phyloP scores from a whole-genome alignment of 257 asterid species.

The Paulownia fortunei region DNA sequence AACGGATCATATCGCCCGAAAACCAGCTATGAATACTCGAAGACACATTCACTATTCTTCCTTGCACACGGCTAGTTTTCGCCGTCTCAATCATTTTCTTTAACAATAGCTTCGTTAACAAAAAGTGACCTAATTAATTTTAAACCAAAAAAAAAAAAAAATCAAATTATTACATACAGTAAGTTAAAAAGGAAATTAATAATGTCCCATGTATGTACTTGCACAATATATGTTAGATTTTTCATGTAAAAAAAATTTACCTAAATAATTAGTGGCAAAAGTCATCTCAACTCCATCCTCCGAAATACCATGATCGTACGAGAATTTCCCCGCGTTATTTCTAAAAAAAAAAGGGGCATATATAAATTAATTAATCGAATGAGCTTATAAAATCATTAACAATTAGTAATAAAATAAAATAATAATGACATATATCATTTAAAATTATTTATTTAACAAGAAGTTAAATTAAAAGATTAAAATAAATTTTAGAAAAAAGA shows the following conservation, averaged over 20 bases:
- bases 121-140: slow-evolving; percentile 69
- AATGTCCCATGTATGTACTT: background rate
- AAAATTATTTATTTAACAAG: background rate
- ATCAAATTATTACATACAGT: background rate
- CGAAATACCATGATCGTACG: slow-evolving; percentile 73
- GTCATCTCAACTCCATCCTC: slow-evolving; percentile 99
- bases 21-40: slow-evolving; percentile 93
- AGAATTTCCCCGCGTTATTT: slow-evolving; percentile 96
- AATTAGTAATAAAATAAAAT: background rate
- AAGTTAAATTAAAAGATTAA: too few relatives aligned
- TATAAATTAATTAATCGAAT: background rate
- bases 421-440: too few relatives aligned
- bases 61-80: slow-evolving; percentile 61
- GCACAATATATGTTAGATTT: background rate
- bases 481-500: background rate
- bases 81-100: slow-evolving; percentile 77
- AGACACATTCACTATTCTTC: slow-evolving; percentile 90
- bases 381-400: background rate
- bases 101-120: slow-evolving; percentile 78
- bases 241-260: slow-evolving; percentile 30
- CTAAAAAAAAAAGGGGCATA: slow-evolving; percentile 29
- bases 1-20: slow-evolving; percentile 73
- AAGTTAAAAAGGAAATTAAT: background rate
- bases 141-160: background rate
- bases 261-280: slow-evolving; percentile 90